Evolutionary conservation across 805 yeast species (phyloP).

Genomic region (Wilhelminamyces savonicus): DNA sequence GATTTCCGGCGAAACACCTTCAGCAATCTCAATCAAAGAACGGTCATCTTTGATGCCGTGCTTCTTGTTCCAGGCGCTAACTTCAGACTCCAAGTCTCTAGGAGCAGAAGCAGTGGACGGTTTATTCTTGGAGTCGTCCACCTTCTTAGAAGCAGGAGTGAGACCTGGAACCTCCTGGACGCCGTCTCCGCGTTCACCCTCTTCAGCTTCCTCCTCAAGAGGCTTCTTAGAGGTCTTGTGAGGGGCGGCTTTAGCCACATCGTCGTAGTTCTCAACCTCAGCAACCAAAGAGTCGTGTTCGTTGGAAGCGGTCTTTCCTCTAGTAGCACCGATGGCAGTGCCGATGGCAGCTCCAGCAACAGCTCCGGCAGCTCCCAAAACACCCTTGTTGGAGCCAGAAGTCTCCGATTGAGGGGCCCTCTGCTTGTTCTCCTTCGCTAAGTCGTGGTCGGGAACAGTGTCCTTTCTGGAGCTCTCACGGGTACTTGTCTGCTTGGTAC

Average conservation of each 20-base stretch:
- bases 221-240: slow-evolving; percentile 2
- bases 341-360: slow-evolving; percentile 11
- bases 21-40: slow-evolving; percentile 23
- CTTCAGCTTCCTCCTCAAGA: slow-evolving; percentile 1
- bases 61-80: slow-evolving; percentile 21
- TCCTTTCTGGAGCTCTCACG: slow-evolving; percentile 1
- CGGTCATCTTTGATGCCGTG: slow-evolving; percentile 16
- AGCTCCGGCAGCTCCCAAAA: slow-evolving; percentile 2
- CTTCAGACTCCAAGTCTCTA: slow-evolving; percentile 14
- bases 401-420: not conserved
- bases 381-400: not conserved
- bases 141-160: slow-evolving; percentile 1
- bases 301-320: slow-evolving; percentile 3
- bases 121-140: slow-evolving; percentile 1
- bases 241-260: slow-evolving; percentile 8
- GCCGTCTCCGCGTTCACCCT: slow-evolving; percentile 3
- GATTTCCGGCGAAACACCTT: slow-evolving; percentile 11
- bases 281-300: slow-evolving; percentile 13
- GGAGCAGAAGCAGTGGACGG: slow-evolving; percentile 1
- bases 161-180: slow-evolving; percentile 16
- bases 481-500: not conserved
- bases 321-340: slow-evolving; percentile 13
- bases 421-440: not conserved
- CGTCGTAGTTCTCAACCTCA: slow-evolving; percentile 12
- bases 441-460: slow-evolving; percentile 1